These are phyloP conservation scores for Mallotus nudiflorus DNA, from an alignment of 345 rosid species.

Conservation along the genomic window DNA sequence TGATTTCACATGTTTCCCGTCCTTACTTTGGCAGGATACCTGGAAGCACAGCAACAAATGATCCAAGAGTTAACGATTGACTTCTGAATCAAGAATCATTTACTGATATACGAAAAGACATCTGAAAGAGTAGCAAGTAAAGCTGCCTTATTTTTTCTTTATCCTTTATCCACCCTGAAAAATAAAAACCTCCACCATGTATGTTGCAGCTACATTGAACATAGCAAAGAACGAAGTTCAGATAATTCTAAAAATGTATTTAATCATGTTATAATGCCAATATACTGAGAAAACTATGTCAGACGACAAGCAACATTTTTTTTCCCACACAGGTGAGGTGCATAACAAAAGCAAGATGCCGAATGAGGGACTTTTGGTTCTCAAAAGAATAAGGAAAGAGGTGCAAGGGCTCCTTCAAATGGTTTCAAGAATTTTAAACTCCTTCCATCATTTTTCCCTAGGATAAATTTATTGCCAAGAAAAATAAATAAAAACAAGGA, in stretches of 20 bases:
- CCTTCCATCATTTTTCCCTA: not conserved
- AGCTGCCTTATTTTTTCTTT: not conserved
- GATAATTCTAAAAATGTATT: too few species aligned
- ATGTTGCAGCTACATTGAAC: not conserved
- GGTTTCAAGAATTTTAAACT: not conserved
- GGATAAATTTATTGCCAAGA: too few species aligned
- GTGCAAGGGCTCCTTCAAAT: not conserved
- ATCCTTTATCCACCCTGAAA: not conserved
- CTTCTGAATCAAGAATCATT: not conserved
- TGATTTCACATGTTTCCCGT: not conserved
- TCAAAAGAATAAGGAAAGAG: not conserved
- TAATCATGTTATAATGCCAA: not conserved
- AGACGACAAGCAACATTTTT: not conserved
- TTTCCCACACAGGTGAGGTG: not conserved
- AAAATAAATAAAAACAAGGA: too few species aligned
- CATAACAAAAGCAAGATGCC: not conserved
- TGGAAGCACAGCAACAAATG: slow-evolving; percentile 2
- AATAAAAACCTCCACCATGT: not conserved
- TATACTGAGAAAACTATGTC: not conserved
- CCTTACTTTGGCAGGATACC: not conserved
- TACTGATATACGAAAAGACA: not conserved
- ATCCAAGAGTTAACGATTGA: not conserved
- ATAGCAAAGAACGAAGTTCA: not conserved
- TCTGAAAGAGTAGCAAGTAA: not conserved
- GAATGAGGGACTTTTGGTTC: not conserved